Evolutionary conservation across 176 grass and related monocot genomes (phyloP).

Genomic region (Chrysopogon serrulatus): DNA sequence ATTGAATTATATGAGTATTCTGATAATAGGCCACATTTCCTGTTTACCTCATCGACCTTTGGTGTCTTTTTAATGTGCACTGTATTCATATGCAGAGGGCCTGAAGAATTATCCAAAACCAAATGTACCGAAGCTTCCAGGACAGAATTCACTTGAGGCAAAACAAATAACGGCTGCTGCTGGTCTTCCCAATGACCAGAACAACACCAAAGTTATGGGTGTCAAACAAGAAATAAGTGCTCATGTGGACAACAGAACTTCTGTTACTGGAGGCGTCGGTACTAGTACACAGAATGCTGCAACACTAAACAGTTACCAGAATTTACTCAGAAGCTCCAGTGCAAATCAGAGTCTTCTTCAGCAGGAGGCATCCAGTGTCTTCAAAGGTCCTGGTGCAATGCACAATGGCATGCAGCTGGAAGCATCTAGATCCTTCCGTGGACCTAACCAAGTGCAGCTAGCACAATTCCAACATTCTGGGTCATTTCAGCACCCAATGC

Average conservation of each 20-base stretch:
- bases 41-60: slow-evolving; percentile 3
- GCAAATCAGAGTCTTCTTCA: slow-evolving; percentile 52
- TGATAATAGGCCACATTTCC: slow-evolving; percentile 1
- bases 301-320: slow-evolving; percentile 66
- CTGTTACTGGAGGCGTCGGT: background rate
- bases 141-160: slow-evolving; percentile 48
- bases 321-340: slow-evolving; percentile 53
- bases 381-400: slow-evolving; percentile 38
- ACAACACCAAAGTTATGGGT: slow-evolving; percentile 33
- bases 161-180: slow-evolving; percentile 49
- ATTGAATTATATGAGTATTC: background rate
- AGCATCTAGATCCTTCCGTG: slow-evolving; percentile 31
- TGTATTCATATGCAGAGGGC: slow-evolving; percentile 54
- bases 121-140: slow-evolving; percentile 28
- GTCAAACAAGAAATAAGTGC: slow-evolving; percentile 49
- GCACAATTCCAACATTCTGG: slow-evolving; percentile 39
- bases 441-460: slow-evolving; percentile 26
- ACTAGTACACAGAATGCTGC: slow-evolving; percentile 41
- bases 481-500: slow-evolving; percentile 36
- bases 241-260: slow-evolving; percentile 32
- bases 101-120: slow-evolving; percentile 69
- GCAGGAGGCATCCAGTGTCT: slow-evolving; percentile 48
- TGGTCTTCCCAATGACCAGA: slow-evolving; percentile 43
- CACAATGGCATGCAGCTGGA: slow-evolving; percentile 42
- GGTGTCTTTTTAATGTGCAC: slow-evolving; percentile 14